These are phyloP conservation scores for Fraxinus baroniana DNA, from an alignment of 305 asterid species.

Conservation along the genomic window DNA sequence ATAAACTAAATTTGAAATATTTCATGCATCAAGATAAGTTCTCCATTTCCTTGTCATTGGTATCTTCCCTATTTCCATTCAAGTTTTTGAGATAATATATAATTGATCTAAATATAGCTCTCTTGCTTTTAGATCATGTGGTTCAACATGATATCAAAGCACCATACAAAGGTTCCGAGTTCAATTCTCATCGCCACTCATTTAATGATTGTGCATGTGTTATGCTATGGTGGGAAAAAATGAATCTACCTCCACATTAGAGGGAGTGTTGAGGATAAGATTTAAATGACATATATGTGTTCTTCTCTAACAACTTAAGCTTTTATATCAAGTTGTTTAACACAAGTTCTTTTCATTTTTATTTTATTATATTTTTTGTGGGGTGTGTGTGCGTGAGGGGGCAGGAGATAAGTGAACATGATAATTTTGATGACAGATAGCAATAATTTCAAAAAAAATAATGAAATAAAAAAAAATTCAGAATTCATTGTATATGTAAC, in stretches of 20 bases:
- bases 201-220: background rate
- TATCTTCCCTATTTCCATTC: background rate
- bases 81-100: background rate
- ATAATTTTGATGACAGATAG: background rate
- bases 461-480: background rate
- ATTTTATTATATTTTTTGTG: background rate
- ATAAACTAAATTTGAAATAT: background rate
- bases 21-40: background rate
- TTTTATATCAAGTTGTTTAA: background rate
- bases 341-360: background rate
- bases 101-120: background rate
- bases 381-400: background rate
- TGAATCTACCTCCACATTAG: background rate
- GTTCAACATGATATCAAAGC: background rate
- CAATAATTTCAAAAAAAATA: background rate
- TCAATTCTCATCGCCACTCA: background rate
- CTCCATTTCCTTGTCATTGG: background rate
- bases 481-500: background rate
- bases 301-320: background rate
- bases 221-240: background rate
- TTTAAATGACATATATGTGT: background rate
- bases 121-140: background rate
- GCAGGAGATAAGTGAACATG: background rate
- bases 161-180: background rate
- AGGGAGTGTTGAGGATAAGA: background rate